Evolutionary conservation across 73 alveolate genomes (phyloP).

Genomic region (Tetrahymena malaccensis): DNA sequence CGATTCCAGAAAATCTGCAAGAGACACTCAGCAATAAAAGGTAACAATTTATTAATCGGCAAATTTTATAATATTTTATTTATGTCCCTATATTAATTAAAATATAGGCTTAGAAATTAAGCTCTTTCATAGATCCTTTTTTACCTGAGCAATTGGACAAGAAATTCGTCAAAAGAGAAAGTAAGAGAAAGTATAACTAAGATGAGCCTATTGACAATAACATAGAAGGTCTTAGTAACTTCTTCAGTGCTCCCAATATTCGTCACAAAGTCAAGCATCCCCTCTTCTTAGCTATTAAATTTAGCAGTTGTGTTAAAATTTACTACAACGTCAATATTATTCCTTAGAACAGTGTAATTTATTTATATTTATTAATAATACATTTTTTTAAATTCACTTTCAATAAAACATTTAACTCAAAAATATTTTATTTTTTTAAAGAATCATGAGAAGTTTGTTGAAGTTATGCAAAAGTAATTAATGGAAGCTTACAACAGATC

Average conservation of each 20-base stretch:
- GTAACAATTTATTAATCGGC: background rate
- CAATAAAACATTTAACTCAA: background rate
- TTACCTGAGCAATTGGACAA: conserved; percentile 14
- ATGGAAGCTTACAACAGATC: conserved; percentile 12
- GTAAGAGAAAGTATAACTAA: conserved; percentile 4
- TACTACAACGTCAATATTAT: conserved; percentile 28
- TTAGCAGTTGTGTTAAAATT: conserved; percentile 36
- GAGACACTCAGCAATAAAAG: conserved; percentile 35
- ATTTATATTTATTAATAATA: background rate
- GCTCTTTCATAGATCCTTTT: conserved; percentile 42
- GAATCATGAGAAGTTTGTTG: background rate
- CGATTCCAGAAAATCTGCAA: conserved; percentile 52
- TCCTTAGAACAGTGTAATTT: background rate
- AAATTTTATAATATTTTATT: background rate
- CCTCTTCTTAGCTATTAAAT: conserved; percentile 41
- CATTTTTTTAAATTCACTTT: background rate
- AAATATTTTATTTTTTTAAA: background rate
- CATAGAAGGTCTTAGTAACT: conserved; percentile 39
- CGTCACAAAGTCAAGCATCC: conserved; percentile 60
- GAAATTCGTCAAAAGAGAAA: conserved; percentile 4
- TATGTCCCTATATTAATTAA: conserved; percentile 26
- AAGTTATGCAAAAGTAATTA: background rate
- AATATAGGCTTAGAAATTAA: conserved; percentile 30
- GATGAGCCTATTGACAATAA: conserved; percentile 42
- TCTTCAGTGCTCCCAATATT: conserved; percentile 58